Conservation (phyloP, 129 eudicot species). For the Logfia minima region DNA sequence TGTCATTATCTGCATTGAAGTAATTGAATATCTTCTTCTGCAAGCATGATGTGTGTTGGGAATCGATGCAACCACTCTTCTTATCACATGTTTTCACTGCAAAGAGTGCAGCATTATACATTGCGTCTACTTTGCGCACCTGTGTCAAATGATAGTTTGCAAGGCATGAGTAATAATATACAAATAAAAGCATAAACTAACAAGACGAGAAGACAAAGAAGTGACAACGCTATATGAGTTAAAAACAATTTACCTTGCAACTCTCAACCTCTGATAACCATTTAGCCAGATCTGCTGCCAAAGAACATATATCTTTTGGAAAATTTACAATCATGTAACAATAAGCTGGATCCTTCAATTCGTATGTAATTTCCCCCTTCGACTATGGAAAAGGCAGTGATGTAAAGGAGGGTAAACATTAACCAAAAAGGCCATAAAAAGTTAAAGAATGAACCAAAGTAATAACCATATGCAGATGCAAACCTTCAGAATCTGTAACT, state of each 20-base stretch:
- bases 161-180: background rate
- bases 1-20: constrained; percentile 52
- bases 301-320: constrained; percentile 75
- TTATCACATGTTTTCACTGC: constrained; percentile 72
- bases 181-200: background rate
- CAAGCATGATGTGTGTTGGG: constrained; percentile 79
- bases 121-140: constrained; percentile 74
- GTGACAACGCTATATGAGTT: background rate
- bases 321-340: constrained; percentile 58
- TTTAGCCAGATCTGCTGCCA: constrained; percentile 64
- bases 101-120: constrained; percentile 69
- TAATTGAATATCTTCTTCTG: constrained; percentile 71
- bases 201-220: background rate
- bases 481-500: constrained; percentile 75
- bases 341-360: constrained; percentile 88
- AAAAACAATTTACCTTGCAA: constrained; percentile 62
- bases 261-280: constrained; percentile 87
- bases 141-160: constrained; percentile 31
- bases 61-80: constrained; percentile 52
- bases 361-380: constrained; percentile 84
- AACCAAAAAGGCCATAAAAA: background rate
- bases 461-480: constrained; percentile 15
- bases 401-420: constrained; percentile 11
- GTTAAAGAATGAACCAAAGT: background rate
- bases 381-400: constrained; percentile 34